Evolutionary conservation across 352 stramenopile species (phyloP).

Genomic region (Phytophthora tentaculata): DNA sequence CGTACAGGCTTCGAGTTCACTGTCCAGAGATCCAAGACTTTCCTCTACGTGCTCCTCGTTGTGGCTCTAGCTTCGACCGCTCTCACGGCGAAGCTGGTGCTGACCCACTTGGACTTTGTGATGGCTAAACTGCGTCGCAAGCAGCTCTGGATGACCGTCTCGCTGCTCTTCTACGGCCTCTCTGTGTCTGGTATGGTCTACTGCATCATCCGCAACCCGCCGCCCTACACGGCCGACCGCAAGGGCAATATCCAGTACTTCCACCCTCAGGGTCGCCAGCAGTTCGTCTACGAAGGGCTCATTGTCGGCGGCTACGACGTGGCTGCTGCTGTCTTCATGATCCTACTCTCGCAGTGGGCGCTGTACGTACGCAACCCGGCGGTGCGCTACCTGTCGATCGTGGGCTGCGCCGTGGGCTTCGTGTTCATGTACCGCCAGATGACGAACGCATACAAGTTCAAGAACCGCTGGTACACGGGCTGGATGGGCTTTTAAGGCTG

Average conservation of each 20-base stretch:
- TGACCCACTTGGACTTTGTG: conserved; percentile 74
- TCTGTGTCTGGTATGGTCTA: conserved; percentile 91
- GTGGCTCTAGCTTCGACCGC: conserved; percentile 39
- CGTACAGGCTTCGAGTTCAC: conserved; percentile 84
- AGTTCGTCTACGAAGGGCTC: conserved; percentile 86
- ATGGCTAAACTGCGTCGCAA: conserved; percentile 78
- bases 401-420: conserved; percentile 70
- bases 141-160: conserved; percentile 89
- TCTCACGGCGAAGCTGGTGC: conserved; percentile 62
- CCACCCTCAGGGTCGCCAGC: conserved; percentile 80
- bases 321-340: conserved; percentile 68
- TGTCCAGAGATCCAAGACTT: conserved; percentile 75
- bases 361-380: conserved; percentile 70
- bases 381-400: conserved; percentile 63
- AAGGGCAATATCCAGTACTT: conserved; percentile 89
- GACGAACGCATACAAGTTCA: conserved; percentile 85
- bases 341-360: conserved; percentile 85
- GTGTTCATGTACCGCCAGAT: conserved; percentile 88
- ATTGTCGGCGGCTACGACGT: conserved; percentile 82
- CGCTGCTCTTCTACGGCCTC: conserved; percentile 87
- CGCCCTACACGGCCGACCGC: conserved; percentile 70
- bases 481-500: conserved; percentile 82
- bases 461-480: conserved; percentile 90
- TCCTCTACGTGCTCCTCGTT: conserved; percentile 58
- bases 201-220: conserved; percentile 90